Evolutionary conservation across 2,329 filamentous ascomycete genomes (phyloP).

Genomic region (Rosellinia necatrix): DNA sequence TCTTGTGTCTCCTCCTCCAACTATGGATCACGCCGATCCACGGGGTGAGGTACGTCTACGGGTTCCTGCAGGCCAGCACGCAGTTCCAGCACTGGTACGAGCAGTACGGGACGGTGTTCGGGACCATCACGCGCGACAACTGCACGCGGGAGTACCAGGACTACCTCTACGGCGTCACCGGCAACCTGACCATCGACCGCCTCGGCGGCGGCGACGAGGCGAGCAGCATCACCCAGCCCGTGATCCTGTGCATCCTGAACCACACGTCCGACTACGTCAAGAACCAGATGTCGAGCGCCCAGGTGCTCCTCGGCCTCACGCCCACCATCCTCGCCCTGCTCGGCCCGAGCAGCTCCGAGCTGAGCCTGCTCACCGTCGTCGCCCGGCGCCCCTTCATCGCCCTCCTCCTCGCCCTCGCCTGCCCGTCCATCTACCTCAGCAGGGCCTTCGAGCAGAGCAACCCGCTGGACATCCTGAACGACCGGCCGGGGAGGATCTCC

Average conservation of each 20-base stretch:
- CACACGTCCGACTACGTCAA: conserved; percentile 10
- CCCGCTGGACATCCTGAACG: background rate
- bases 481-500: background rate
- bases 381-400: conserved; percentile 3
- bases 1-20: background rate
- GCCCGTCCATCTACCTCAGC: conserved; percentile 6
- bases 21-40: background rate
- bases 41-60: background rate
- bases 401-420: conserved; percentile 7
- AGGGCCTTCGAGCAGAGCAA: conserved; percentile 2
- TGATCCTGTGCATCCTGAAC: conserved; percentile 4
- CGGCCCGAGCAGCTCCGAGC: conserved; percentile 4
- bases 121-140: background rate
- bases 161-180: background rate
- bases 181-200: conserved; percentile 1
- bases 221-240: conserved; percentile 2
- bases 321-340: conserved; percentile 11
- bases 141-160: conserved; percentile 1
- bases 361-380: background rate
- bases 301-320: conserved; percentile 10
- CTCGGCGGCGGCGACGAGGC: background rate
- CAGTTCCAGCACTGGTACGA: conserved; percentile 6
- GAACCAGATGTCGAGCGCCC: conserved; percentile 4
- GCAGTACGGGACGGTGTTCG: conserved; percentile 6
- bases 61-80: background rate